phyloP scores from a whole-genome alignment of 345 rosid genomes.

The Syzygium aqueum region DNA sequence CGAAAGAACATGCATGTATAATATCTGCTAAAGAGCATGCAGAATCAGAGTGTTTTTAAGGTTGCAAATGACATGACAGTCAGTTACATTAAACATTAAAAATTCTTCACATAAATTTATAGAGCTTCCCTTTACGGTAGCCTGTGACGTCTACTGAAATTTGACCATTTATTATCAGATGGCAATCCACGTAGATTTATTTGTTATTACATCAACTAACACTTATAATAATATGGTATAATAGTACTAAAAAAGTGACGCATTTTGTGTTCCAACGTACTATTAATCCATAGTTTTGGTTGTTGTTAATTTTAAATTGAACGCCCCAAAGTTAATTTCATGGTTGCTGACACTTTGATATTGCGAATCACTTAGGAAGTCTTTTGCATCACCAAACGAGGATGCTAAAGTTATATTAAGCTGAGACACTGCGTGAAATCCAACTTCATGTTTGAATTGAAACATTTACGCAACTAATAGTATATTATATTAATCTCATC shows the following conservation, averaged over 20 bases:
- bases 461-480: slow-evolving; percentile 3
- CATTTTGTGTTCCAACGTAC: not conserved
- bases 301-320: not conserved
- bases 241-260: not conserved
- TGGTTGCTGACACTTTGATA: not conserved
- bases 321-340: not conserved
- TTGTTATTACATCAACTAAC: not conserved
- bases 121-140: not conserved
- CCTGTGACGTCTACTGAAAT: not conserved
- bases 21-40: not conserved
- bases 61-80: not conserved
- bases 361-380: not conserved
- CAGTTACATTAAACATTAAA: not conserved
- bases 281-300: not conserved
- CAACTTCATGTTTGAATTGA: not conserved
- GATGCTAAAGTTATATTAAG: not conserved
- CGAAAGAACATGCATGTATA: not conserved
- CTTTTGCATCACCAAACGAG: not conserved
- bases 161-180: not conserved
- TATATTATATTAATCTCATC: slow-evolving; percentile 20
- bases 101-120: not conserved
- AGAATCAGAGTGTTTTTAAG: not conserved
- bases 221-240: not conserved
- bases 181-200: not conserved
- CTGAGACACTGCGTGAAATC: not conserved